Conservation (phyloP, 176 grass and related monocot species). For the Guadua angustifolia region DNA sequence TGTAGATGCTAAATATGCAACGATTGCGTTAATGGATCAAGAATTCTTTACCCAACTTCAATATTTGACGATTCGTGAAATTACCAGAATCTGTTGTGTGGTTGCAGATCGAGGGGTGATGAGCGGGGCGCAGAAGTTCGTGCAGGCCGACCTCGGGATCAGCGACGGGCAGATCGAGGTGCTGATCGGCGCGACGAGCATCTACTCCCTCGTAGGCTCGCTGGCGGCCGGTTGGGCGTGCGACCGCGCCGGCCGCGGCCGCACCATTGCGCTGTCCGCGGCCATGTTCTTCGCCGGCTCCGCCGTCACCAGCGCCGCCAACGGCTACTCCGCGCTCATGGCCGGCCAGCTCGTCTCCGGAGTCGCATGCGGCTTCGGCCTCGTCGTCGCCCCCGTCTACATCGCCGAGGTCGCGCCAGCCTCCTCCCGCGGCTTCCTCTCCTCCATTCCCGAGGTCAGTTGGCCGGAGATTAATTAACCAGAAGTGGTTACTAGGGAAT, state of each 20-base stretch:
- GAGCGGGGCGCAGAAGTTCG: constrained; percentile 63
- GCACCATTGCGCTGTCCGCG: constrained; percentile 54
- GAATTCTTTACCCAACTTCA: not conserved
- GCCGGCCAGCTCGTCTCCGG: constrained; percentile 55
- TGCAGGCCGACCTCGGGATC: constrained; percentile 55
- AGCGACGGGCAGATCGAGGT: constrained; percentile 63
- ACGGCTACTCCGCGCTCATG: constrained; percentile 59
- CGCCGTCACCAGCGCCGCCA: constrained; percentile 40
- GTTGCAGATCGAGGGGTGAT: constrained; percentile 61
- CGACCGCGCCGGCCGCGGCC: constrained; percentile 57
- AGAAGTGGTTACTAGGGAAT: not conserved
- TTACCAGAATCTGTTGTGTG: not conserved
- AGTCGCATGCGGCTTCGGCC: constrained; percentile 59
- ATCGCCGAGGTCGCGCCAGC: constrained; percentile 67
- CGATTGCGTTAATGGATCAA: not conserved
- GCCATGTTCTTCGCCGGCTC: constrained; percentile 63
- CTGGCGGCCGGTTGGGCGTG: constrained; percentile 61
- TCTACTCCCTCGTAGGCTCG: constrained; percentile 71
- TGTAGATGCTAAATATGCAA: not conserved
- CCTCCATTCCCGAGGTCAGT: constrained; percentile 65
- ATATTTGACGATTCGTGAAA: not conserved
- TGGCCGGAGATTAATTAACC: not conserved
- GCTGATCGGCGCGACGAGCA: constrained; percentile 61
- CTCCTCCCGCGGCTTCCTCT: constrained; percentile 61
- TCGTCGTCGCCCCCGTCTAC: constrained; percentile 62